phyloP scores from a whole-genome alignment of 441 rosid species.

The Flueggea neowawraea region DNA sequence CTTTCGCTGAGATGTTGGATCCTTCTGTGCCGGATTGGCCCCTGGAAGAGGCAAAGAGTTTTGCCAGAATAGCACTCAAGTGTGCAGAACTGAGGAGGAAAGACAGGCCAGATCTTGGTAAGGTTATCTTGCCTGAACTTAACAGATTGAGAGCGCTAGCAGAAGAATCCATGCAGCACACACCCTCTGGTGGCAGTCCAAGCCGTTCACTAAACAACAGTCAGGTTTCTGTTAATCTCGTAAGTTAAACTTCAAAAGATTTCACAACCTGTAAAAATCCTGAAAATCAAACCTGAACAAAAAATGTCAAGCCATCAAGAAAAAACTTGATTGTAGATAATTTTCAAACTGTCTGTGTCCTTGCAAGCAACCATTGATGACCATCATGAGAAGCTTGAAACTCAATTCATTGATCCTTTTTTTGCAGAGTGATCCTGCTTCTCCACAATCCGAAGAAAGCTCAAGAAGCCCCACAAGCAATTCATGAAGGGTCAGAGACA shows the following conservation, averaged over 20 bases:
- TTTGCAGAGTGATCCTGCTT: background rate
- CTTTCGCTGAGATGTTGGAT: conserved; percentile 61
- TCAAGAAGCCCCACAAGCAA: background rate
- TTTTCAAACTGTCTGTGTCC: too few species aligned
- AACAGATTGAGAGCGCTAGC: conserved; percentile 63
- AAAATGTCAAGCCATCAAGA: background rate
- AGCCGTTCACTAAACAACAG: conserved; percentile 24
- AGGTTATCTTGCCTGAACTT: conserved; percentile 68
- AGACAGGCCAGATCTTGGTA: conserved; percentile 87
- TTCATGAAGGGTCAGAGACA: background rate
- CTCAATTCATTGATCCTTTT: background rate
- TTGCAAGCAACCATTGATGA: background rate
- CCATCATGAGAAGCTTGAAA: background rate
- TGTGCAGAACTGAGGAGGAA: conserved; percentile 85
- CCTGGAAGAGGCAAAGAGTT: conserved; percentile 56
- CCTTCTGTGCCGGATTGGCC: conserved; percentile 83
- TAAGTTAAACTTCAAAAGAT: conserved; percentile 13
- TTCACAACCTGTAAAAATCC: background rate
- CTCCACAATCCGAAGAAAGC: background rate
- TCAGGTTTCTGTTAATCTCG: conserved; percentile 42
- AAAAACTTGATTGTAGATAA: background rate
- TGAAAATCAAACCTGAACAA: too few species aligned
- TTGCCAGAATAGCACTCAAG: conserved; percentile 69
- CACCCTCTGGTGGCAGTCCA: conserved; percentile 25
- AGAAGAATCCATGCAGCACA: conserved; percentile 40